Conservation (phyloP, 148 eudicot species). For the Talinum fruticosum region DNA sequence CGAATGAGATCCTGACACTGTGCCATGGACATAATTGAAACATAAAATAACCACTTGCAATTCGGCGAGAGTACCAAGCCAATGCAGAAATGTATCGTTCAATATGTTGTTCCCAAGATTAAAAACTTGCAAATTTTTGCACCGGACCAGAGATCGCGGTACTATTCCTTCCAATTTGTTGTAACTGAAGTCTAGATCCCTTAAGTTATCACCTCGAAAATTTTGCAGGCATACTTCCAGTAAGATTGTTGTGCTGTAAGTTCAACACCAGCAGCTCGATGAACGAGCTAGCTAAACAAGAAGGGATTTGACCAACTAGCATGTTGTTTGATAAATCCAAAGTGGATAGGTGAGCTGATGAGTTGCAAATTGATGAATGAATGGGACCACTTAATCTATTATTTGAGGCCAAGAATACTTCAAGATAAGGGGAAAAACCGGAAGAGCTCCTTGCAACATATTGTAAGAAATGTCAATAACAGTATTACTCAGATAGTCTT, state of each 20-base stretch:
- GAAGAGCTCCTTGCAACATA: not conserved
- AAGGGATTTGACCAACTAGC: constrained; percentile 3
- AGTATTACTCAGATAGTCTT: too few species aligned
- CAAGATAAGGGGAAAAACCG: not conserved
- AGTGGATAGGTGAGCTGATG: not conserved
- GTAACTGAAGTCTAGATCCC: not conserved
- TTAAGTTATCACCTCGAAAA: not conserved
- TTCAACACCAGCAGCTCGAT: not conserved
- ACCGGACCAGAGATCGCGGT: constrained; percentile 9
- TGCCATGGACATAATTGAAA: too few species aligned
- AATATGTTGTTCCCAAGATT: too few species aligned
- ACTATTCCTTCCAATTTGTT: constrained; percentile 15
- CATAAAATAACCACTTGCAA: too few species aligned
- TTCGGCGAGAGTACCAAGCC: too few species aligned
- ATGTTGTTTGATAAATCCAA: constrained; percentile 11
- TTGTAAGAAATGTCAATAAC: not conserved
- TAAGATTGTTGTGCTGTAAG: not conserved
- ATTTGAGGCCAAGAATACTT: not conserved
- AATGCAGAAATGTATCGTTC: too few species aligned
- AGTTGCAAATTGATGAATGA: not conserved
- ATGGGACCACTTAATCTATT: not conserved
- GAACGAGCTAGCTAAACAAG: not conserved
- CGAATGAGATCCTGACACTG: too few species aligned
- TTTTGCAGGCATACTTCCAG: not conserved
- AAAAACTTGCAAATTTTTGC: not conserved